These are phyloP conservation scores for Coemansia sp. DNA, from an alignment of 192 early-diverging fungal genomes.

Conservation along the genomic window DNA sequence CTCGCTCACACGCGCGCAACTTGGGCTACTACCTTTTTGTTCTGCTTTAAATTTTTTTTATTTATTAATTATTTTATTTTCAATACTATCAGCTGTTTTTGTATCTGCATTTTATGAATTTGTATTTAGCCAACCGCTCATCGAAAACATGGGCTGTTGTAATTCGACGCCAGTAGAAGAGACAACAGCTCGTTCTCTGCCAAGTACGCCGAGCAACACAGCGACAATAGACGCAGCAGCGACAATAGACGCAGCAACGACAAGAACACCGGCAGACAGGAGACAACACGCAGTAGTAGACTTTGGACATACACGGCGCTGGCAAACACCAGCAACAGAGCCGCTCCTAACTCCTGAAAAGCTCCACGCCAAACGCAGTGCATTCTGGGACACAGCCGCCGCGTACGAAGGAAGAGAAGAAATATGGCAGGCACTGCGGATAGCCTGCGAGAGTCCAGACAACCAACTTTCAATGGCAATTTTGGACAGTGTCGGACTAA, in stretches of 20 bases:
- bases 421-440: conserved; percentile 76
- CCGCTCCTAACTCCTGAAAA: background rate
- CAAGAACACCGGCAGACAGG: background rate
- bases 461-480: conserved; percentile 62
- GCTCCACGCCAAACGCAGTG: conserved; percentile 59
- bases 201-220: background rate
- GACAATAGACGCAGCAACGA: background rate
- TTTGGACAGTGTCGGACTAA: conserved; percentile 67
- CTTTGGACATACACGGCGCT: background rate
- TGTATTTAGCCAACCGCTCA: too few species aligned
- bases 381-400: conserved; percentile 78
- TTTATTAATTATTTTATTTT: background rate
- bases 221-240: background rate
- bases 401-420: conserved; percentile 71
- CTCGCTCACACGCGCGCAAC: too few species aligned
- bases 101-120: background rate
- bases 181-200: background rate
- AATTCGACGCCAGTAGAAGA: background rate
- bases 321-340: background rate
- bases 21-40: too few species aligned
- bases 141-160: background rate
- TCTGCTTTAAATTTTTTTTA: too few species aligned
- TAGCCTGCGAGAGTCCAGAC: conserved; percentile 59
- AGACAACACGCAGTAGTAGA: background rate
- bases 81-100: background rate